Evolutionary conservation across 495 filamentous ascomycete species (phyloP).

Genomic region (Aspergillus baeticus): DNA sequence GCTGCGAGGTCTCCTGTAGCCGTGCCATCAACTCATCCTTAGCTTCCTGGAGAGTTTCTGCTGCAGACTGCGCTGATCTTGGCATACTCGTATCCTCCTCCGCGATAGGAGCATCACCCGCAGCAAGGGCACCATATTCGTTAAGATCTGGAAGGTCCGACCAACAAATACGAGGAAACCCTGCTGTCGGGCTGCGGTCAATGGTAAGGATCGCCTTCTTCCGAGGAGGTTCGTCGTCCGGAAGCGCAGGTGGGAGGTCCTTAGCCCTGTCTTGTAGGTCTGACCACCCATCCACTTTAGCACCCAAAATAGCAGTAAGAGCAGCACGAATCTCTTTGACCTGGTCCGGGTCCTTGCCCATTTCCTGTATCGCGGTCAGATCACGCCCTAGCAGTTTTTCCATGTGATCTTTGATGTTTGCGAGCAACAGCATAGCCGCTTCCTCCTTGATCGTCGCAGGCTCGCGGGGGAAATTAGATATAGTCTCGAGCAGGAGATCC

Average conservation of each 20-base stretch:
- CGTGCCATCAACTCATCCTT: constrained; percentile 61
- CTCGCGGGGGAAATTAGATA: constrained; percentile 47
- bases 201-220: constrained; percentile 47
- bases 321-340: constrained; percentile 48
- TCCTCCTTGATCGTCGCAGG: constrained; percentile 51
- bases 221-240: constrained; percentile 38
- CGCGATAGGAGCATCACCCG: constrained; percentile 37
- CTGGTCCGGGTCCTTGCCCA: constrained; percentile 48
- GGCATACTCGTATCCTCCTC: constrained; percentile 52
- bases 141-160: constrained; percentile 47
- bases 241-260: constrained; percentile 39
- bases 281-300: constrained; percentile 49
- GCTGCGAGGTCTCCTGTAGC: constrained; percentile 49
- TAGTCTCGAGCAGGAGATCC: constrained; percentile 46
- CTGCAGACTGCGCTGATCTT: constrained; percentile 54
- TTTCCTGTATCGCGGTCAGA: constrained; percentile 47
- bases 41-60: constrained; percentile 51
- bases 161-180: constrained; percentile 48
- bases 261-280: constrained; percentile 45
- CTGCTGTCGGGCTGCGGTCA: constrained; percentile 43
- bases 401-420: constrained; percentile 53
- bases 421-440: constrained; percentile 48
- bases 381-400: constrained; percentile 47
- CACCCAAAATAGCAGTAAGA: constrained; percentile 45
- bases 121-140: constrained; percentile 34